These are phyloP conservation scores for Dioscorea alata DNA, from an alignment of 106 monocot species.

Conservation along the genomic window DNA sequence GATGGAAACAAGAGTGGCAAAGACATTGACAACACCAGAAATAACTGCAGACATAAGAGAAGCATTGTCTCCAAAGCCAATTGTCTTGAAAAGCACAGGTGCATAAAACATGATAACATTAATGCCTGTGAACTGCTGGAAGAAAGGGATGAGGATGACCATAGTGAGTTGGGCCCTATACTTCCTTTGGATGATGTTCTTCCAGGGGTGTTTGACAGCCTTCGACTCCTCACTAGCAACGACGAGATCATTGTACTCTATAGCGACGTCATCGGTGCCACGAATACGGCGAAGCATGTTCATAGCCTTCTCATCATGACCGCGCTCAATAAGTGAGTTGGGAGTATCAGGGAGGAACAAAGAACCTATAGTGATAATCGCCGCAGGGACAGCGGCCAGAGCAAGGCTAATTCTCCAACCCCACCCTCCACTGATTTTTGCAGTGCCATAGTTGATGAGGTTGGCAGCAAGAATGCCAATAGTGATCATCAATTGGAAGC, in stretches of 20 bases:
- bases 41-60: slow-evolving; percentile 68
- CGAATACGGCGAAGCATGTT: slow-evolving; percentile 45
- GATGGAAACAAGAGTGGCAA: slow-evolving; percentile 57
- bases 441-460: slow-evolving; percentile 55
- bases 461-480: slow-evolving; percentile 66
- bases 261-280: slow-evolving; percentile 51
- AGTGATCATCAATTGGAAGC: slow-evolving; percentile 74
- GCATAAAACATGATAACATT: slow-evolving; percentile 91
- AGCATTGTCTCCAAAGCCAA: slow-evolving; percentile 54
- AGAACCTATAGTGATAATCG: slow-evolving; percentile 64
- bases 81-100: slow-evolving; percentile 76
- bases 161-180: slow-evolving; percentile 62
- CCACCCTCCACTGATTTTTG: slow-evolving; percentile 60
- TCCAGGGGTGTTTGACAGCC: slow-evolving; percentile 44
- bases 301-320: slow-evolving; percentile 34
- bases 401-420: slow-evolving; percentile 70
- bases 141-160: slow-evolving; percentile 58
- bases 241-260: slow-evolving; percentile 51
- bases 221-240: slow-evolving; percentile 45
- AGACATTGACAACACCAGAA: slow-evolving; percentile 57
- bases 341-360: slow-evolving; percentile 72
- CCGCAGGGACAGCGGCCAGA: slow-evolving; percentile 54
- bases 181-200: slow-evolving; percentile 30
- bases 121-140: slow-evolving; percentile 87
- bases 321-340: slow-evolving; percentile 70